These are phyloP conservation scores for Leccinum pachyderme DNA, from an alignment of 1,284 basidiomycete genomes.

Conservation along the genomic window DNA sequence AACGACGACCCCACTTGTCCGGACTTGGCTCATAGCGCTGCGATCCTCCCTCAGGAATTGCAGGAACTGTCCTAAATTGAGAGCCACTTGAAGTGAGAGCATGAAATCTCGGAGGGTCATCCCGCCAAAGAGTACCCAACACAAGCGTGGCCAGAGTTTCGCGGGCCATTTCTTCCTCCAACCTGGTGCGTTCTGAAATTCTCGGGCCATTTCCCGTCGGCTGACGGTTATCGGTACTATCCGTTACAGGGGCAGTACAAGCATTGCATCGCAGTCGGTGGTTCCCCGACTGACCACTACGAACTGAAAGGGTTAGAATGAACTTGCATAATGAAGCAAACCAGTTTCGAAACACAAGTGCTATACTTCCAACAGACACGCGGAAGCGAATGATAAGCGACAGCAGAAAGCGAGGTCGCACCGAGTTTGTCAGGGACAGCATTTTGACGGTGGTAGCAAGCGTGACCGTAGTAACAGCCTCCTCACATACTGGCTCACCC, in stretches of 20 bases:
- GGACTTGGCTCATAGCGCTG: conserved; percentile 11
- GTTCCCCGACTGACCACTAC: background rate
- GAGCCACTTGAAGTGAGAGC: background rate
- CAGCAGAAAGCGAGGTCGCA: background rate
- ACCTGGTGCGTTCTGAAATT: no score
- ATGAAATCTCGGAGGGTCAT: background rate
- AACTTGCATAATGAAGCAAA: conserved; percentile 8
- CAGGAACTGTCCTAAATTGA: background rate
- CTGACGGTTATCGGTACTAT: background rate
- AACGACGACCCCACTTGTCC: conserved; percentile 5
- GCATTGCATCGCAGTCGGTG: background rate
- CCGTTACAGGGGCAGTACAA: background rate
- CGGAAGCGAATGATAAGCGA: background rate
- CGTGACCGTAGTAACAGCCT: no score
- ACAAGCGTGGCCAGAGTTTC: conserved; percentile 3
- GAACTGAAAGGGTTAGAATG: background rate
- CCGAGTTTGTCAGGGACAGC: background rate
- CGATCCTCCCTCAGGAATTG: conserved; percentile 17
- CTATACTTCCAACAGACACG: background rate
- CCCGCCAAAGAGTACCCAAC: background rate
- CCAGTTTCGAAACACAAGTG: conserved; percentile 1
- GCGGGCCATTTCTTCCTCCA: background rate
- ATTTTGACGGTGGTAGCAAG: background rate
- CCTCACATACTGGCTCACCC: no score
- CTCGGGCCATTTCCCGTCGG: background rate